phyloP scores from a whole-genome alignment of 2,329 filamentous ascomycete species.

The Colletotrichum endophyticum region DNA sequence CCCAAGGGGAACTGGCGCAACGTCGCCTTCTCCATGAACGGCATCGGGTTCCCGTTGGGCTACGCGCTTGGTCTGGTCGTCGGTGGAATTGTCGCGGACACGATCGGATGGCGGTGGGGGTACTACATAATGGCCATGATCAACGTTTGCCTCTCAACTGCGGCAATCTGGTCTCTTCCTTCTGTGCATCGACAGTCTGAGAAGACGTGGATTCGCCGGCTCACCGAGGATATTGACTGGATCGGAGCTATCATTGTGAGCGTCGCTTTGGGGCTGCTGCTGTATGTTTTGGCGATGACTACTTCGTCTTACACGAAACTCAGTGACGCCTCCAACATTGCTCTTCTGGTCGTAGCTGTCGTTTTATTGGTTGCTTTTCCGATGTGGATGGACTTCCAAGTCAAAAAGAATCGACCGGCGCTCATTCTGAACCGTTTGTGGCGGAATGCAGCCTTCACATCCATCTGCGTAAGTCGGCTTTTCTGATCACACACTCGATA shows the following conservation, averaged over 20 bases:
- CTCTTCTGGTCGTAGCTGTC: slow-evolving; percentile 46
- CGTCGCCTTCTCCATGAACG: slow-evolving; percentile 47
- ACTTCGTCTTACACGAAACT: slow-evolving; percentile 43
- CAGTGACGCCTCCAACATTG: slow-evolving; percentile 43
- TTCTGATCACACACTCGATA: background rate
- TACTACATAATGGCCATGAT: slow-evolving; percentile 46
- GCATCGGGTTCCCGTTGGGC: slow-evolving; percentile 49
- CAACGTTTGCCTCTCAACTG: slow-evolving; percentile 37
- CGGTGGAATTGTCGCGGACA: slow-evolving; percentile 53
- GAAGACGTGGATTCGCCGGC: slow-evolving; percentile 28
- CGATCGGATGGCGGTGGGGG: slow-evolving; percentile 50
- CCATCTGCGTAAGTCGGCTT: slow-evolving; percentile 44
- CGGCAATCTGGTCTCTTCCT: slow-evolving; percentile 41
- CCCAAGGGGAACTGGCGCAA: slow-evolving; percentile 40
- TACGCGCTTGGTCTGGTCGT: slow-evolving; percentile 55
- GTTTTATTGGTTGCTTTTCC: slow-evolving; percentile 53
- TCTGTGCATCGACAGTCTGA: slow-evolving; percentile 24
- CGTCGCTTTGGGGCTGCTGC: slow-evolving; percentile 50
- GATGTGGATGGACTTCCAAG: slow-evolving; percentile 58
- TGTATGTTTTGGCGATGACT: slow-evolving; percentile 55
- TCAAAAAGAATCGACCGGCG: slow-evolving; percentile 50
- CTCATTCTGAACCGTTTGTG: slow-evolving; percentile 66
- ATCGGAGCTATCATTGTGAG: slow-evolving; percentile 51
- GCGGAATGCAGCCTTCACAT: slow-evolving; percentile 59
- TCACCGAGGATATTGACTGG: slow-evolving; percentile 56